Evolutionary conservation across 768 basidiomycete genomes (phyloP).

Genomic region (Trametes coccinea): DNA sequence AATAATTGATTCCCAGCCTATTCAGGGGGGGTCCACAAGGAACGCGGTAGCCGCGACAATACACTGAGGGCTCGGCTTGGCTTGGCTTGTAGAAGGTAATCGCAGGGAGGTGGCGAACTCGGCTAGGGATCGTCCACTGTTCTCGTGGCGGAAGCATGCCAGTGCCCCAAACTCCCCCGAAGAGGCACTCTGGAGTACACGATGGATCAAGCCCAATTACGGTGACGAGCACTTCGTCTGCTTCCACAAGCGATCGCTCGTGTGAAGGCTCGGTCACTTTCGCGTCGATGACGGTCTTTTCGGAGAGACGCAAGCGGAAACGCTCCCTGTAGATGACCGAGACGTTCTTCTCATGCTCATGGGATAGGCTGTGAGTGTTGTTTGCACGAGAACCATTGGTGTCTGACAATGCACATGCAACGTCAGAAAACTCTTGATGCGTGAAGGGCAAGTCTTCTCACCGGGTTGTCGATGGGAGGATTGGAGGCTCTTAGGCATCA

Average conservation of each 20-base stretch:
- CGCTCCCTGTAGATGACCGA: background rate
- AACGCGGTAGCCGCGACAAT: background rate
- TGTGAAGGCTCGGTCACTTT: background rate
- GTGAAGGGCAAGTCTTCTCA: background rate
- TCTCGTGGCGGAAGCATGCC: background rate
- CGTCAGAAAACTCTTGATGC: background rate
- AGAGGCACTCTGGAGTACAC: background rate
- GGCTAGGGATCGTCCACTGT: background rate
- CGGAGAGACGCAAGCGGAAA: background rate
- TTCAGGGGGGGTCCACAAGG: background rate
- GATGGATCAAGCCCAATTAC: background rate
- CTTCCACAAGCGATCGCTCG: background rate
- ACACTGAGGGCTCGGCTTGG: background rate
- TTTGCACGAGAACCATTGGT: too few species aligned
- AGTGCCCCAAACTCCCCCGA: background rate
- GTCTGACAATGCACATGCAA: background rate
- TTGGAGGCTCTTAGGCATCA: background rate
- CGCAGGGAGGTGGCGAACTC: background rate
- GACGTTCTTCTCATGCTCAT: too few species aligned
- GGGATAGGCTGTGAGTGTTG: too few species aligned
- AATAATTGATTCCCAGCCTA: slow-evolving; percentile 7
- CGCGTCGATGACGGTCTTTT: background rate
- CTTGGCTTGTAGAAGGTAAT: background rate
- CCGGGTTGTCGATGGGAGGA: background rate
- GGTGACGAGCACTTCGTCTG: slow-evolving; percentile 6